Evolutionary conservation across 2,329 filamentous ascomycete genomes (phyloP).

Genomic region (Coniochaeta prunicola): DNA sequence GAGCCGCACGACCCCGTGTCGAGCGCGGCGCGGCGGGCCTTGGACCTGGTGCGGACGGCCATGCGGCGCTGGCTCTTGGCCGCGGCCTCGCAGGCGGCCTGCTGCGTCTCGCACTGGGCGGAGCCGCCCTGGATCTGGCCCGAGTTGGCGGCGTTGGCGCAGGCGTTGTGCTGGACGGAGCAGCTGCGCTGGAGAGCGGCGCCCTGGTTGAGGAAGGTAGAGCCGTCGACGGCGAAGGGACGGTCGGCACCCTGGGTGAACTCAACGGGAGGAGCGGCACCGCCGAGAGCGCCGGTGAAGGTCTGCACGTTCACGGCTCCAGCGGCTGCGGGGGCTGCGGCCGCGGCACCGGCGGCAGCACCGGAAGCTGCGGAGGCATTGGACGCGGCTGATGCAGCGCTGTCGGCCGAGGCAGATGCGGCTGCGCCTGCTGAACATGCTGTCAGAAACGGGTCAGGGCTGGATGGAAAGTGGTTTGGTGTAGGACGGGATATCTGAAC

Average conservation of each 20-base stretch:
- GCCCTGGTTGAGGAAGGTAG: conserved; percentile 41
- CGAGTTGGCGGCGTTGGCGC: conserved; percentile 39
- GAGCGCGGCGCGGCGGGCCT: conserved; percentile 18
- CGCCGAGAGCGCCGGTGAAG: conserved; percentile 36
- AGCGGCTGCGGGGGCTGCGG: conserved; percentile 9
- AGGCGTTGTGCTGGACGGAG: conserved; percentile 42
- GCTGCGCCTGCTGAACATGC: neutral
- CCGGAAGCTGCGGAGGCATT: conserved; percentile 2
- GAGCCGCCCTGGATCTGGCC: conserved; percentile 27
- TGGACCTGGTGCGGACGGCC: conserved; percentile 5
- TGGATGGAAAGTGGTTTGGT: neutral
- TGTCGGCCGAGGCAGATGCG: neutral
- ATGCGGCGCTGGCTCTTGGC: conserved; percentile 7
- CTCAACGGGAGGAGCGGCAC: conserved; percentile 32
- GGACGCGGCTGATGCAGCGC: neutral
- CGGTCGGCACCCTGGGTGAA: conserved; percentile 24
- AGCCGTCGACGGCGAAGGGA: conserved; percentile 45
- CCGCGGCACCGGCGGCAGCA: conserved; percentile 4
- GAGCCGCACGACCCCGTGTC: conserved; percentile 39
- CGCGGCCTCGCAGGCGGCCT: conserved; percentile 26
- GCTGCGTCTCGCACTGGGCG: conserved; percentile 35
- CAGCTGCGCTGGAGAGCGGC: conserved; percentile 41
- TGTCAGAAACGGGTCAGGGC: neutral
- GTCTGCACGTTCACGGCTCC: conserved; percentile 32
- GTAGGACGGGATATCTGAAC: neutral